These are phyloP conservation scores for Eucalyptus erythrocorys DNA, from an alignment of 345 rosid genomes.

Conservation along the genomic window DNA sequence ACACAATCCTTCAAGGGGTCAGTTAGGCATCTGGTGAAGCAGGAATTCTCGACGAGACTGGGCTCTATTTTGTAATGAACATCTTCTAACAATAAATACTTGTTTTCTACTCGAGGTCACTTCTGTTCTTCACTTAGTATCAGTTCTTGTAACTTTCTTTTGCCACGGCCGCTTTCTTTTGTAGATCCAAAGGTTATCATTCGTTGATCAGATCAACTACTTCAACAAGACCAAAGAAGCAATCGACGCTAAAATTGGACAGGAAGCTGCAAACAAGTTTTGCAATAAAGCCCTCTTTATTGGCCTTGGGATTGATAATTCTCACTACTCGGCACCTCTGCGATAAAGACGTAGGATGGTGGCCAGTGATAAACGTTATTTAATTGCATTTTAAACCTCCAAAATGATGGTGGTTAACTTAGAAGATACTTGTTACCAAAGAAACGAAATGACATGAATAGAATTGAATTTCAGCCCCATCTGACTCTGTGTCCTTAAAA, in stretches of 20 bases:
- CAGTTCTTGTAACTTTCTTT: not conserved
- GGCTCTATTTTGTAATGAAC: constrained; percentile 60
- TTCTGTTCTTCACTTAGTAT: not conserved
- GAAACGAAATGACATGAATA: not conserved
- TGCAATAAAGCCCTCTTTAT: constrained; percentile 60
- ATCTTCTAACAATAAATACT: not conserved
- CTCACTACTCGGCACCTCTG: not conserved
- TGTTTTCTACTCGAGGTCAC: not conserved
- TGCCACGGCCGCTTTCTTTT: not conserved
- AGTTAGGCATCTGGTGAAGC: constrained; percentile 77
- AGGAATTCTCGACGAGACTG: constrained; percentile 88
- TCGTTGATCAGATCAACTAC: constrained; percentile 69
- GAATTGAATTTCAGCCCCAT: not conserved
- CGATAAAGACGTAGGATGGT: not conserved
- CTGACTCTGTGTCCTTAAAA: not conserved
- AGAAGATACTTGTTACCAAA: not conserved
- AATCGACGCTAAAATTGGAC: constrained; percentile 49
- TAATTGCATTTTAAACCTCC: not conserved
- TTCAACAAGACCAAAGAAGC: constrained; percentile 48
- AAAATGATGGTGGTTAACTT: not conserved
- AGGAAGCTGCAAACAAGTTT: constrained; percentile 48
- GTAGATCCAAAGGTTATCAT: constrained; percentile 71
- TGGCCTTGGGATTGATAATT: constrained; percentile 53
- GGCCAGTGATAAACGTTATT: no score
- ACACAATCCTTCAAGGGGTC: constrained; percentile 50